Base-by-base conservation (phyloP, 306 rosid species). In the Astragalus glycyphyllos region DNA sequence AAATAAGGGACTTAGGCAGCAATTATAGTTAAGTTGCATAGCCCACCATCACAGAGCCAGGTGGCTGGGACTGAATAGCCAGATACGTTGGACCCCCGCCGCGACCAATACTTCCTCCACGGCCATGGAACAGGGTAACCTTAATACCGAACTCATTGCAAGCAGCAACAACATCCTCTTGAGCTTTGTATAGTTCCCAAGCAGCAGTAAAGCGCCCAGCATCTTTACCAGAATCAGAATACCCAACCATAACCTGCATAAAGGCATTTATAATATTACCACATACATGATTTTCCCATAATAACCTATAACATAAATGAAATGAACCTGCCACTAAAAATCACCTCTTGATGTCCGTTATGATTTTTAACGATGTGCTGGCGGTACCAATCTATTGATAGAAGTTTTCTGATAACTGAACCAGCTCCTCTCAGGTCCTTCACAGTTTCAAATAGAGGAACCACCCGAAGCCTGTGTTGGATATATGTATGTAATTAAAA, bases 141-240 rank as follows among this genome's bases (percentile, higher is more conserved):
- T 88, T 92, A 60, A 92, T 90, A 68, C 82, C 90, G 51, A 73
- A 92, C 68, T 92, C 97, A 8, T 84, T 88, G 83, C 97, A 92
- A 37, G 96, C 90, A 63, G 93, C 90, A 71, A 80, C 89, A 64
- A 92, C 98, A 84, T 92, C 98, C 79, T 92, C 98, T 69, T 92
- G 98, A 78, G 97, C 98, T 85, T 90, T 90, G 84, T 92, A 92
- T 72, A 92, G 98, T 75, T 92, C 97, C 98, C 98, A 92, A 69
- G 96, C 98, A 41, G 96, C 97, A 76, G 91, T 88, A 37, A 92
- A 90, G 66, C 97, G 98, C 64, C 98, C 98, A 45, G 98, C 98
- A 85, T 92, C 98, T 88, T 90, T 92, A 46, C 98, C 97, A 82
- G 98, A 92, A 84, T 92, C 97, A 69, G 98, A 92, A 80, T 90